Base-by-base conservation (phyloP, 1,139 yeast species). In the Candida albicans region DNA sequence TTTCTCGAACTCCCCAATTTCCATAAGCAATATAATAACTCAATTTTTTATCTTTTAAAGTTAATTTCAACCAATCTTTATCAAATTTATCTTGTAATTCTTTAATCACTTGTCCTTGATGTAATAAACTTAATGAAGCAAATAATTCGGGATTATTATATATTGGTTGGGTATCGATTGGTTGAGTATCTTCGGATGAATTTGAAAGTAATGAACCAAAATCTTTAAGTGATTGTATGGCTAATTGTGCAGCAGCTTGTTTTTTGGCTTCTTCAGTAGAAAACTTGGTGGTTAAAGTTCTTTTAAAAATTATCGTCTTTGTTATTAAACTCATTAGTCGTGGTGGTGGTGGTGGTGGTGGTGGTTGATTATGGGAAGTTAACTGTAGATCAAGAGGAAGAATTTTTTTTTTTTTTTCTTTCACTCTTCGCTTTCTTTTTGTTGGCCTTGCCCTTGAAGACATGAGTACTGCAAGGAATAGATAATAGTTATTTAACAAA, bases 1-100 rank as follows among this genome's bases (percentile, higher is more conserved):
- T 75, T 44, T 80, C 84, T 48, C 88, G 68, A 1, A 75, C 79
- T 0, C 86, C 88, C 77, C 84, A 79, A 48, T 81, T 68, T 2
- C 87, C 87, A 58, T 81, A 82, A 0, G 82, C 73, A 36, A 82
- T 73, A 62, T 70, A 82, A 55, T 80, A 79, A 1, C 79, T 74
- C 52, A 81, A 67, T 46, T 69, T 58, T 53, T 81, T 82, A 39
- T 74, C 77, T 38, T 73, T 67, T 14, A 47, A 43, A 7, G 73
- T 61, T 43, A 82, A 56, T 39, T 67, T 65, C 7, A 58, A 58
- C 88, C 88, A 82, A 42, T 73, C 73, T 45, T 69, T 71, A 52
- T 79, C 80, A 54, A 65, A 70, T 48, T 73, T 70, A 33, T 67
- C 74, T 49, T 78, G 82, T 36, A 80, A 64, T 50, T 79, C 84